Base-by-base conservation (phyloP, 352 stramenopile genomes). In the Halophytophthora polymorphica region DNA sequence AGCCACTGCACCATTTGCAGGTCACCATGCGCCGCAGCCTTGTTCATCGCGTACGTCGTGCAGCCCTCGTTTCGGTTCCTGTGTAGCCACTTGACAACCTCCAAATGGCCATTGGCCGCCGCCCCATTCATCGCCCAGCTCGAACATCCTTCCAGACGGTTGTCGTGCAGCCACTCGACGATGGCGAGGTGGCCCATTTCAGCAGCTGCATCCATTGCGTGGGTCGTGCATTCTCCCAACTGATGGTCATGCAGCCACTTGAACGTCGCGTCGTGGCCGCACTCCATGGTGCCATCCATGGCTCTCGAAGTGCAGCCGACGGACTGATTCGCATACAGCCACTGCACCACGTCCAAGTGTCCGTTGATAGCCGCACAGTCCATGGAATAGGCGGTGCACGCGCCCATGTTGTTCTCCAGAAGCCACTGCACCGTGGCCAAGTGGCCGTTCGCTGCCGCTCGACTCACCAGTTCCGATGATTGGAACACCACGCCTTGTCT, bases 91-190 rank as follows among this genome's bases (percentile, higher is more conserved):
- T 43, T 22, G 14, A 66, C 57, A 8, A 60, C 49, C 18, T 56
- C 45, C 17, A 66, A n/a, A 22, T 56, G 52, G n/a, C 57, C 57
- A 13, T 66, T 56, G 18, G 54, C 40, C 2, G 57, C 57, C 11
- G 48, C 48, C 7, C 11, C 6, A 17, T 46, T 38, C 52, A 50
- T 59, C 12, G 44, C 48, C 29, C 33, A 21, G 10, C 15, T 40
- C 1, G 36, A 35, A 36, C 35, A 41, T 1, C 42, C 41, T 43
- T 41, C 51, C 1, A 33, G 19, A 7, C 61, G 48, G 37, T 50
- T 29, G 6, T 35, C 18, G 7, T 43, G 19, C 29, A 61, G 37
- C 53, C 35, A 46, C 45, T 34, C 7, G 17, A 51, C 31, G 18
- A 43, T 35, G 4, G 31, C 45, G 33, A 51, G 45, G 34, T 51